A percentile compares a stretch with the other conserved stretches of the same genome.
phyloP scores from a whole-genome alignment of 2,329 filamentous ascomycete species.

The Scytalidium lignicola region DNA sequence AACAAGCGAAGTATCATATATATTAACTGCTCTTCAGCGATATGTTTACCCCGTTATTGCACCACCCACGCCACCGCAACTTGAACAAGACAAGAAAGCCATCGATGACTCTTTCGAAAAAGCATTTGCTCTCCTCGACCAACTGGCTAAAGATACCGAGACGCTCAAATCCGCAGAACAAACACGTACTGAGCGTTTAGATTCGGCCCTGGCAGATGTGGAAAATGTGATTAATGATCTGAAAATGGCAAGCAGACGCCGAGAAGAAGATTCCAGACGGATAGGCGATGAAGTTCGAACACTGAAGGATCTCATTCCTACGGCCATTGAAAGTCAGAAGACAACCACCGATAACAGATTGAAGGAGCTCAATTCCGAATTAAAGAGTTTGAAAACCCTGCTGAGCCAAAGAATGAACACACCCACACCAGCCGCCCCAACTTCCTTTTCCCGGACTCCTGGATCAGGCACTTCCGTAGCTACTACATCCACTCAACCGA shows the following conservation, averaged over 20 bases:
- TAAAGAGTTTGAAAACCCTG: slow-evolving; percentile 88
- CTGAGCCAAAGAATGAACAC: slow-evolving; percentile 59
- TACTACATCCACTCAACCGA: slow-evolving; percentile 1
- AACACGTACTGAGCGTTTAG: slow-evolving; percentile 75
- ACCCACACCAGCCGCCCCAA: slow-evolving; percentile 14
- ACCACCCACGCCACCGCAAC: slow-evolving; percentile 86
- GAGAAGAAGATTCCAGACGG: slow-evolving; percentile 82
- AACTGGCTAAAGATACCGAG: slow-evolving; percentile 85
- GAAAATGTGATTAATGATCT: slow-evolving; percentile 78
- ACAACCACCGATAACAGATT: slow-evolving; percentile 75
- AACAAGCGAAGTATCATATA: neutral
- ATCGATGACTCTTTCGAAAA: slow-evolving; percentile 93
- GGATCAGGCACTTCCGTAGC: slow-evolving; percentile 8
- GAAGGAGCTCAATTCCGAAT: slow-evolving; percentile 78
- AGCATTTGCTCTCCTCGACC: slow-evolving; percentile 86
- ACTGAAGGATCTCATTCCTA: slow-evolving; percentile 80
- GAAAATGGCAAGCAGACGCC: slow-evolving; percentile 72
- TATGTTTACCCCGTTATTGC: slow-evolving; percentile 89
- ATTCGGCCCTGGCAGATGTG: slow-evolving; percentile 75
- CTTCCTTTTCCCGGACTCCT: slow-evolving; percentile 22
- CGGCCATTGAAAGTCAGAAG: slow-evolving; percentile 82
- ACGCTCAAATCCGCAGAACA: slow-evolving; percentile 83
- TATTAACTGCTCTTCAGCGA: slow-evolving; percentile 46
- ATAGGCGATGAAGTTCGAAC: slow-evolving; percentile 81
- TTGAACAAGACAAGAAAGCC: slow-evolving; percentile 88